Percentiles rank a stretch among this genome's conserved stretches.
phyloP scores from a whole-genome alignment of 202 grass and related monocot genomes.

The Saccharum hybrid region DNA sequence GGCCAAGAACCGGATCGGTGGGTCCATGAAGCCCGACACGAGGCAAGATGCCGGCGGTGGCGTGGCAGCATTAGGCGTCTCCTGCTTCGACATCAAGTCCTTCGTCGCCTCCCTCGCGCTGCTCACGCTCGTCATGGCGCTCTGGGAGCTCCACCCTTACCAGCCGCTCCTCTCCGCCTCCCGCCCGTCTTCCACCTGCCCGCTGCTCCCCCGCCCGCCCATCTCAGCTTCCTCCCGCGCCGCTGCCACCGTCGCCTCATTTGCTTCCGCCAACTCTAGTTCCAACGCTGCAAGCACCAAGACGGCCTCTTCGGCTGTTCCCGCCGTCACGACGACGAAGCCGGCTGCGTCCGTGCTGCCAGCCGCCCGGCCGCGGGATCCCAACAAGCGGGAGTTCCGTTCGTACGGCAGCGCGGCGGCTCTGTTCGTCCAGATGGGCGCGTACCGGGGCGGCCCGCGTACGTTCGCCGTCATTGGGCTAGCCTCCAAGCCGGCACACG shows the following conservation, averaged over 20 bases:
- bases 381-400: constrained; percentile 69
- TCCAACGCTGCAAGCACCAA: not conserved
- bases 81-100: constrained; percentile 77
- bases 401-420: constrained; percentile 76
- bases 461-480: constrained; percentile 82
- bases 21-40: constrained; percentile 56
- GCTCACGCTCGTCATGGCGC: constrained; percentile 66
- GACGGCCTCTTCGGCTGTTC: not conserved
- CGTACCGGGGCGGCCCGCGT: constrained; percentile 77
- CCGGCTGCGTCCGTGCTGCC: constrained; percentile 3
- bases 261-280: constrained; percentile 36
- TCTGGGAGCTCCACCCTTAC: constrained; percentile 92
- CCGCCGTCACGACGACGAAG: constrained; percentile 16
- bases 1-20: not conserved
- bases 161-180: constrained; percentile 55
- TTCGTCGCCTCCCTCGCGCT: constrained; percentile 69
- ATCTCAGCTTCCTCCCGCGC: not conserved
- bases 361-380: constrained; percentile 39
- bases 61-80: constrained; percentile 40
- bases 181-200: constrained; percentile 40
- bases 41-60: constrained; percentile 57
- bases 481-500: constrained; percentile 82
- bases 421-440: constrained; percentile 91
- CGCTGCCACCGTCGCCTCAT: not conserved
- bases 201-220: constrained; percentile 12